phyloP scores from a whole-genome alignment of 179 eudicot genomes.

The Beta macrorhiza region DNA sequence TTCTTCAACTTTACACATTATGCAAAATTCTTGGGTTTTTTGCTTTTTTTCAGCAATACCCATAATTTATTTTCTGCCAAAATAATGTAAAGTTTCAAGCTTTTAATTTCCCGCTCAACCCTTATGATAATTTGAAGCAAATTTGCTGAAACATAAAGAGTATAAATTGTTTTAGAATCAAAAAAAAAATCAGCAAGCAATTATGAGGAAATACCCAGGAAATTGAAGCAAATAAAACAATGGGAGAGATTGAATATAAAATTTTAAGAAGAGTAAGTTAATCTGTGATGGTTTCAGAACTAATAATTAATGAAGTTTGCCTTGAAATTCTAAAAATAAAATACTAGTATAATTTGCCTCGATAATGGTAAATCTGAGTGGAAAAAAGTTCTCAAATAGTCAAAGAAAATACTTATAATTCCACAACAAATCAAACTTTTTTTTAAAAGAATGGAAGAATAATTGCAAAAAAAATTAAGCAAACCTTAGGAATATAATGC shows the following conservation, averaged over 20 bases:
- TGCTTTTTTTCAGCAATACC: slow-evolving; percentile 22
- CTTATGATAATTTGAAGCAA: background rate
- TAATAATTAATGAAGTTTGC: background rate
- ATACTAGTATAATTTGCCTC: slow-evolving; percentile 4
- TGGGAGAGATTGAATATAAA: slow-evolving; percentile 6
- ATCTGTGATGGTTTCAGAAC: slow-evolving; percentile 9
- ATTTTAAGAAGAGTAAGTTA: background rate
- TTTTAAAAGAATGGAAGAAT: background rate
- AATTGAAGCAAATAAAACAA: slow-evolving; percentile 16
- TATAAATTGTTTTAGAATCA: background rate
- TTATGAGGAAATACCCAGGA: slow-evolving; percentile 26
- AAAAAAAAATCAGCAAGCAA: background rate
- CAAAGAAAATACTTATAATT: background rate
- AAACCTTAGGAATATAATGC: too few species aligned
- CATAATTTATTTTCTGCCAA: slow-evolving; percentile 22
- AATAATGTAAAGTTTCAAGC: slow-evolving; percentile 16
- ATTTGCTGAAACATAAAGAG: background rate
- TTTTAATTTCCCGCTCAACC: slow-evolving; percentile 26
- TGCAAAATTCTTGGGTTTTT: slow-evolving; percentile 13
- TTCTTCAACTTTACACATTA: slow-evolving; percentile 38
- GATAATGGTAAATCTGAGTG: slow-evolving; percentile 20
- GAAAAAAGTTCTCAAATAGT: background rate
- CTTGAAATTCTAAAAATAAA: slow-evolving; percentile 1
- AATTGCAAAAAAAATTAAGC: background rate
- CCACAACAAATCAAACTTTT: background rate